Base-by-base conservation (phyloP, 2,329 filamentous ascomycete species). In the Fusarium goolgardi region DNA sequence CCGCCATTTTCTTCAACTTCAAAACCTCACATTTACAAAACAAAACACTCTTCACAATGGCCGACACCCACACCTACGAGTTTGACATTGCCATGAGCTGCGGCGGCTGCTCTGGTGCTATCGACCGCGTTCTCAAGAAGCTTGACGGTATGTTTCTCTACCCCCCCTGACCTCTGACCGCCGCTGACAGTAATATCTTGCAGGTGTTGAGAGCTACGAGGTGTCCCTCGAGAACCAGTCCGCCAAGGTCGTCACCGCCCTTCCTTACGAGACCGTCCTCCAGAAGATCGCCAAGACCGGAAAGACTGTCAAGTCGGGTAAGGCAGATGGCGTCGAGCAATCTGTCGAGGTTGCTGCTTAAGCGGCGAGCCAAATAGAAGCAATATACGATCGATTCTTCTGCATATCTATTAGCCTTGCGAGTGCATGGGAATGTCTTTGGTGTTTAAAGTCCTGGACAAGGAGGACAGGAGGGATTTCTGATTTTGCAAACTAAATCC, bases 81-180 rank as follows among this genome's bases (percentile, higher is more conserved):
- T 98, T 98, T 86, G 90, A 94, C 81, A 88, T 98, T 80, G 86
- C 84, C 81, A 99, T 99, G 96, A 91, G 85, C 85, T 99, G 96
- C 83, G 89, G 92, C 78, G 96, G 96, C 79, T 99, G 96, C 90
- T 97, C 94, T 45, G 94, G 94, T 76, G 96, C 96, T 71, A 86
- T 99, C 44, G 92, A 97, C 81, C 88, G 94, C 53, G 94, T 97
- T 45, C 88, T 99, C 70, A 95, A 92, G 84, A 97, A 93, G 83
- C 89, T 97, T 4, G 91, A 96, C 21, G 94, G 94, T 97, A 78
- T 70, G 87, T 80, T 34, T 27, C 13, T 45, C 6, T 1, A 7
- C 20, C 15, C 15, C 13, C 15, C n/a, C 5, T 25, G 13, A 34
- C 31, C 25, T 5, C 23, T 40, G 32, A 39, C 34, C 43, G 31